A percentile compares a stretch with the other conserved stretches of the same genome.
Conservation (phyloP, 805 yeast species). For the Blastobotrys attinorum region DNA sequence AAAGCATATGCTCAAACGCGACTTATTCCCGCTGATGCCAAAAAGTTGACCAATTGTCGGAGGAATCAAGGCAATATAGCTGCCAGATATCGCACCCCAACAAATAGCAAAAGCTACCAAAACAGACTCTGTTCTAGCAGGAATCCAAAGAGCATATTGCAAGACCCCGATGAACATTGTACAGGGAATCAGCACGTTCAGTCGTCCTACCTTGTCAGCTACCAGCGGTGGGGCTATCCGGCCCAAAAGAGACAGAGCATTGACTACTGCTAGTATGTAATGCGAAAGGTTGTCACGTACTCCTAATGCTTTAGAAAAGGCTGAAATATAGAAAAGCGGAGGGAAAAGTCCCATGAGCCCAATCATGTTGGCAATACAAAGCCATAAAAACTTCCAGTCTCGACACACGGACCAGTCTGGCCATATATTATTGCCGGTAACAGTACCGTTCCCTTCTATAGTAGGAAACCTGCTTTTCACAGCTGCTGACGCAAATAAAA, state of each 20-base stretch:
- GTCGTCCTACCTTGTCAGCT: conserved; percentile 42
- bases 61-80: conserved; percentile 30
- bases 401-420: conserved; percentile 21
- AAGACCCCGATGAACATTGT: conserved; percentile 26
- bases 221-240: conserved; percentile 39
- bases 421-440: conserved; percentile 5
- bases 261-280: conserved; percentile 26
- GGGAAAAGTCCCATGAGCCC: conserved; percentile 24
- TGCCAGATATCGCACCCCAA: conserved; percentile 33
- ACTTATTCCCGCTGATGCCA: conserved; percentile 26
- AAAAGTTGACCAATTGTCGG: conserved; percentile 30
- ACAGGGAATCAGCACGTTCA: conserved; percentile 31
- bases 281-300: conserved; percentile 14
- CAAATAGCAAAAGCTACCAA: conserved; percentile 24
- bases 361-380: conserved; percentile 13
- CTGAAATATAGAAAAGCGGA: conserved; percentile 26
- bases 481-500: conserved; percentile 8
- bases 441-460: background rate
- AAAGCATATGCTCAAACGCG: conserved; percentile 28
- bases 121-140: conserved; percentile 13
- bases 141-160: conserved; percentile 19
- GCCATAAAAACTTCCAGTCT: conserved; percentile 17
- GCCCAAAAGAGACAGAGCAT: conserved; percentile 37
- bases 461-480: conserved; percentile 5
- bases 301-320: conserved; percentile 22